Base-by-base conservation (phyloP, 2,329 filamentous ascomycete species). In the Fusarium decemcellulare region DNA sequence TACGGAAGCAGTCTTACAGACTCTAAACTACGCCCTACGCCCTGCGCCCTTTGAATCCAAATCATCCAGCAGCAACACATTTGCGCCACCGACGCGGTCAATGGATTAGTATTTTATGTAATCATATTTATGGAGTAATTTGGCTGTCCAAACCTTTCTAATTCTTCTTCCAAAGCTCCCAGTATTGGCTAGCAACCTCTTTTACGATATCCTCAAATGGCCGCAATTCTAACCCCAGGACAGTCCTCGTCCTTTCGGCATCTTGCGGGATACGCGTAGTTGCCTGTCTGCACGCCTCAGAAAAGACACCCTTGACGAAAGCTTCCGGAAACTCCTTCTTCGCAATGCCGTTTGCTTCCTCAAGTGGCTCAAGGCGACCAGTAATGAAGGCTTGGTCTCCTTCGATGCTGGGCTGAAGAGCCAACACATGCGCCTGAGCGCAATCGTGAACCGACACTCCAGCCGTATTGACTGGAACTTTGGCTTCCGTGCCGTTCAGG, bases 171-270 rank as follows among this genome's bases (percentile, higher is more conserved):
- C 40, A 46, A 18, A 59, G 23, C 12, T 46, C 37, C 56, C 46
- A 59, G n/a, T 53, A 59, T 27, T 59, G 47, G 11, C 47, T 32
- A 8, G 56, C 47, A 18, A 59, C 46, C 2, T 59, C 47, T 30
- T 46, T 59, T 5, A 53, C 37, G 5, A 53, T 14, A 5, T 53
- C 39, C 14, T 53, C 47, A 37, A 59, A 59, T 11, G n/a, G 10
- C 3, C 39, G 12, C 32, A 59, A 15, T 9, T 44, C 32, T 18
- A 59, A 59, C 5, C 47, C 47, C 23, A 46, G 12, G 8, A 30
- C 12, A 9, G 8, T 59, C 8, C 12, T 30, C 6, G 56, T 43
- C 56, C 36, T 59, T 1, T 40, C 37, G 9, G 15, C n/a, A 32
- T 59, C 40, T 8, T 52, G 46, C 5, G 56, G 56, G 11, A 59